Conservation (phyloP, 495 filamentous ascomycete species). For the Hypomontagnella submonticulosa region DNA sequence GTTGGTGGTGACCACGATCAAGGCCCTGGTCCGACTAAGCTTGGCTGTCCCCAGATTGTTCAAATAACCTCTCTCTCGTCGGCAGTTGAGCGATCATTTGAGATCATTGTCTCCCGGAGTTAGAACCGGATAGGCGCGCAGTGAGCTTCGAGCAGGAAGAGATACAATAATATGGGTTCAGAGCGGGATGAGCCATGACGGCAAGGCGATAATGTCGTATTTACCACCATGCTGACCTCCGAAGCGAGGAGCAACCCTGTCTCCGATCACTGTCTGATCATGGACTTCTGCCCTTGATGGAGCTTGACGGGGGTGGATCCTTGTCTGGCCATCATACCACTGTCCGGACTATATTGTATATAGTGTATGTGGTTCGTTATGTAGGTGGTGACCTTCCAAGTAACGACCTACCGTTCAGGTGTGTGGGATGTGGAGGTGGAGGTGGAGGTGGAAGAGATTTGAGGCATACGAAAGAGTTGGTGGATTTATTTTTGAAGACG, state of each 20-base stretch:
- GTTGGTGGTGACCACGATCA: constrained; percentile 9
- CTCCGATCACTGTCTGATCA: constrained; percentile 38
- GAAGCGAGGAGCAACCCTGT: constrained; percentile 29
- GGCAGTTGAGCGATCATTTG: constrained; percentile 40
- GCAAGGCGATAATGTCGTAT: constrained; percentile 39
- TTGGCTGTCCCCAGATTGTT: constrained; percentile 18
- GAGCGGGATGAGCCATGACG: constrained; percentile 36
- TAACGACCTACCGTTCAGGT: constrained; percentile 11
- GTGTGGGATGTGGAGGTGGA: constrained; percentile 12
- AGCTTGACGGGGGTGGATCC: constrained; percentile 8
- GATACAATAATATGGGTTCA: constrained; percentile 5
- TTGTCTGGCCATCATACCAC: background rate
- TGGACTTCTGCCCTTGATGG: constrained; percentile 28
- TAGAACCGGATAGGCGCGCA: constrained; percentile 29
- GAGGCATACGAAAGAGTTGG: constrained; percentile 1
- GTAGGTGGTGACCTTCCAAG: constrained; percentile 11
- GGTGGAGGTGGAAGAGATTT: constrained; percentile 8
- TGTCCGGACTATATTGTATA: constrained; percentile 12
- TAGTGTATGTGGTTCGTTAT: background rate
- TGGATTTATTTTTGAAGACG: constrained; percentile 35
- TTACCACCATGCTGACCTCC: constrained; percentile 21
- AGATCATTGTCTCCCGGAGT: constrained; percentile 30
- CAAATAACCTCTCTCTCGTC: constrained; percentile 23
- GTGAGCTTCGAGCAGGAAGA: constrained; percentile 9
- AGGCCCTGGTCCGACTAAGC: background rate